phyloP scores from a whole-genome alignment of 306 rosid genomes.

The Castanospermum australe region DNA sequence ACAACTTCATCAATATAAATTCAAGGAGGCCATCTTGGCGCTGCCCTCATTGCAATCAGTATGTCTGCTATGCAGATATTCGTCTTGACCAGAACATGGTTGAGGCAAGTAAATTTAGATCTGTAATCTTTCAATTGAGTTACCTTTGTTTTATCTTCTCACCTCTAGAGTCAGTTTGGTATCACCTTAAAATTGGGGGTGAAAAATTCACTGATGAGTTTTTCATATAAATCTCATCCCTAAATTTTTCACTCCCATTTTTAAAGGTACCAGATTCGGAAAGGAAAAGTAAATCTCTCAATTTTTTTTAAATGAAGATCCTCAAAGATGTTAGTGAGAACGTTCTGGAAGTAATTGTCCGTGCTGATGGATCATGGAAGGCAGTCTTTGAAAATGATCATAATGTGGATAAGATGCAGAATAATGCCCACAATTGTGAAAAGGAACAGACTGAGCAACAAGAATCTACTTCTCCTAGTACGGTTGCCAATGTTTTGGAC shows the following conservation, averaged over 20 bases:
- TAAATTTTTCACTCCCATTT: not conserved
- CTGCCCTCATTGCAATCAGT: constrained; percentile 93
- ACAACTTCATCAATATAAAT: constrained; percentile 67
- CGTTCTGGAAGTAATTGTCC: constrained; percentile 63
- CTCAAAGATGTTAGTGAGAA: constrained; percentile 71
- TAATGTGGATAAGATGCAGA: constrained; percentile 36
- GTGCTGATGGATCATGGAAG: constrained; percentile 89
- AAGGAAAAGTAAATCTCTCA: not conserved
- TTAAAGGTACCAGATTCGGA: constrained; percentile 15
- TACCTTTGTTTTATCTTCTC: constrained; percentile 17
- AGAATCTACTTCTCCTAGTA: constrained; percentile 35
- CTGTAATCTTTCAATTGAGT: constrained; percentile 22
- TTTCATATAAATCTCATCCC: constrained; percentile 9
- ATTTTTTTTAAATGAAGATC: constrained; percentile 44
- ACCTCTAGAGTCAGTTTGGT: constrained; percentile 11
- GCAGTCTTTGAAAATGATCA: constrained; percentile 52
- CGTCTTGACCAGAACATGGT: constrained; percentile 79
- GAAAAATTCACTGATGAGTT: constrained; percentile 2
- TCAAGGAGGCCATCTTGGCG: constrained; percentile 91
- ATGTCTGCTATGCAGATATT: constrained; percentile 69
- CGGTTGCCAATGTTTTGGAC: constrained; percentile 49
- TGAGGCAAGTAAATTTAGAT: constrained; percentile 65
- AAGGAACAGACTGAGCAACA: constrained; percentile 45
- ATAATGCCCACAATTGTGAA: constrained; percentile 28
- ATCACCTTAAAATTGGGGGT: constrained; percentile 22